Conservation (phyloP, 768 basidiomycete genomes). For the Suillus plorans region DNA sequence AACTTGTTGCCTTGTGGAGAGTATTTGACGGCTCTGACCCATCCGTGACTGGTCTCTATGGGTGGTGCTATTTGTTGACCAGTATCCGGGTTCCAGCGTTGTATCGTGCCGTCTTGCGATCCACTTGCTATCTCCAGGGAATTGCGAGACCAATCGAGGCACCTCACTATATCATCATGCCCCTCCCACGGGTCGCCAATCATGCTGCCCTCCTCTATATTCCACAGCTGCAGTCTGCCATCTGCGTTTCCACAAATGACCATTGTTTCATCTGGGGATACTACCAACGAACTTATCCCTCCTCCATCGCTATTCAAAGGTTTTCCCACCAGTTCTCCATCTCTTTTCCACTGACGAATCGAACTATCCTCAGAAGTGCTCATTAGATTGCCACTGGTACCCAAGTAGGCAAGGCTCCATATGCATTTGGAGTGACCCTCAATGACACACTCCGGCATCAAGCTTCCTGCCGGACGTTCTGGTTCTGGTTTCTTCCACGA, state of each 20-base stretch:
- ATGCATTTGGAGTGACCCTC: neutral
- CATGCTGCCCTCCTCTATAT: neutral
- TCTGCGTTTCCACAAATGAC: neutral
- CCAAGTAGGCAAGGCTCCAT: neutral
- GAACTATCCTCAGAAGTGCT: neutral
- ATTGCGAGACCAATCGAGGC: slow-evolving; percentile 15
- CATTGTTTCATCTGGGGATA: neutral
- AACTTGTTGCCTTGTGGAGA: no score
- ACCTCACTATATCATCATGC: neutral
- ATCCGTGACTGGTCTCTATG: neutral
- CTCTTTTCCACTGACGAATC: neutral
- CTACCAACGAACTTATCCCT: neutral
- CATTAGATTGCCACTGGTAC: neutral
- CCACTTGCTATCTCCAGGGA: slow-evolving; percentile 10
- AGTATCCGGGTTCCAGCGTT: slow-evolving; percentile 12
- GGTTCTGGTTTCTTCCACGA: neutral
- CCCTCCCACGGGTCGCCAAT: neutral
- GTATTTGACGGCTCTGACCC: no score
- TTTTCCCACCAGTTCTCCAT: neutral
- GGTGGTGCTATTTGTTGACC: neutral
- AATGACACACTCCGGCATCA: neutral
- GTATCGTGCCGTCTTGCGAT: slow-evolving; percentile 9
- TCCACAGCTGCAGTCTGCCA: neutral
- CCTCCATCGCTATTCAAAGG: neutral
- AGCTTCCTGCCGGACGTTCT: neutral